phyloP scores from a whole-genome alignment of 2,329 filamentous ascomycete genomes.

The Ophiostoma himal-ulmi region DNA sequence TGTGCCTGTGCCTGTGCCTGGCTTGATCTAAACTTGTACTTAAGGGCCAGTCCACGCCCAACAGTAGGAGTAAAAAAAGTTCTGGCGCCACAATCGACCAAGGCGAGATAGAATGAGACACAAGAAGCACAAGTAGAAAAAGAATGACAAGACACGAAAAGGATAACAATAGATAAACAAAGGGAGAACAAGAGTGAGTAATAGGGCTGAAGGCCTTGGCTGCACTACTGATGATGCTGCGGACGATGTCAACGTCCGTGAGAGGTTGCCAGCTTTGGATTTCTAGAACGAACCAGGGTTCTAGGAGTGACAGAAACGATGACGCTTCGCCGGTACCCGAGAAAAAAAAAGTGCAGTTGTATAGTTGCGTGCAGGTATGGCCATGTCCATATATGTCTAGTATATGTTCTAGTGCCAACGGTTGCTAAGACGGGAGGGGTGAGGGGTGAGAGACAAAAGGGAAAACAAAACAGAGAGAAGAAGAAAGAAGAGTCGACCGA shows the following conservation, averaged over 20 bases:
- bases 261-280: not conserved
- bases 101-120: not conserved
- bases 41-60: not conserved
- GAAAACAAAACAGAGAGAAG: not conserved
- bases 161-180: not conserved
- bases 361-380: not conserved
- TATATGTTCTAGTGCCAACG: slow-evolving; percentile 1
- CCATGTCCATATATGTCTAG: not conserved
- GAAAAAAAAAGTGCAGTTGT: not conserved
- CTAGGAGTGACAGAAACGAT: not conserved
- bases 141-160: not conserved
- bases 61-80: not conserved
- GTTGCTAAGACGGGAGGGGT: slow-evolving; percentile 12
- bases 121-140: not conserved
- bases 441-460: not conserved
- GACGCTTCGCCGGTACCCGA: not conserved
- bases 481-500: not conserved
- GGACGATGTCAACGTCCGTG: slow-evolving; percentile 13
- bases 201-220: slow-evolving; percentile 21
- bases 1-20: not conserved
- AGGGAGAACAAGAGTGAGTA: not conserved
- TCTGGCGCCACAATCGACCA: not conserved
- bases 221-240: slow-evolving; percentile 18
- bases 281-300: not conserved
- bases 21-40: not conserved